phyloP scores from a whole-genome alignment of 1,284 basidiomycete genomes.

The Ustilago trichophora region DNA sequence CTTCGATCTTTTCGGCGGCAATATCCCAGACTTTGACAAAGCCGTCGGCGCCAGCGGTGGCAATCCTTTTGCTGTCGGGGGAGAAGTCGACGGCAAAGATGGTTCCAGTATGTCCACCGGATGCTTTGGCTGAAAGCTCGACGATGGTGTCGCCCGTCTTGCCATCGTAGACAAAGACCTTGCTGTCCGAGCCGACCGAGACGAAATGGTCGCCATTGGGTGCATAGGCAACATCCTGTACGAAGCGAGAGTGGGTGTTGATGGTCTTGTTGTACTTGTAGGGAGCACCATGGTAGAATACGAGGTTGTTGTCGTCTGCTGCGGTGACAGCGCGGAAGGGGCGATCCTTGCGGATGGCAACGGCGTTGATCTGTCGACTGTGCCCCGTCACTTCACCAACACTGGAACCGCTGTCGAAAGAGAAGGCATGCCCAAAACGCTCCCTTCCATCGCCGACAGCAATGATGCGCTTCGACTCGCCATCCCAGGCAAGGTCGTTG shows the following conservation, averaged over 20 bases:
- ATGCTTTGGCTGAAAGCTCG: constrained; percentile 37
- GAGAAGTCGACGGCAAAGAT: constrained; percentile 66
- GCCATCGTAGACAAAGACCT: constrained; percentile 89
- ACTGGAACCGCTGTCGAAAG: constrained; percentile 76
- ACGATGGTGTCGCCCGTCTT: constrained; percentile 77
- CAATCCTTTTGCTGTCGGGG: constrained; percentile 77
- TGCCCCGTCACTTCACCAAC: constrained; percentile 95
- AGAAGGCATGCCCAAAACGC: constrained; percentile 70
- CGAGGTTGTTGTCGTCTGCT: constrained; percentile 79
- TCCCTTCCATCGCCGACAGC: constrained; percentile 95
- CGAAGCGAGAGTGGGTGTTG: constrained; percentile 85
- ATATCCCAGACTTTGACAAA: constrained; percentile 70
- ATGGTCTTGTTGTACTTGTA: constrained; percentile 69
- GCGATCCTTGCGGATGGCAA: constrained; percentile 86
- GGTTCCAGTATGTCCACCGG: constrained; percentile 66
- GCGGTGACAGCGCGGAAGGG: constrained; percentile 80
- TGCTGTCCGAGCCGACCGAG: constrained; percentile 89
- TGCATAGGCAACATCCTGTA: constrained; percentile 88
- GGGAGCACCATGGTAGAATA: constrained; percentile 78
- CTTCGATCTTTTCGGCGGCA: constrained; percentile 25
- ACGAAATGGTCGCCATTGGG: constrained; percentile 74
- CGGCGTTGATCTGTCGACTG: constrained; percentile 90
- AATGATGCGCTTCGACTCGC: constrained; percentile 88
- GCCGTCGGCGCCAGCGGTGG: constrained; percentile 86
- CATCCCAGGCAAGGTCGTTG: constrained; percentile 95